Conservation (phyloP, 306 rosid species). For the Neltuma alba region DNA sequence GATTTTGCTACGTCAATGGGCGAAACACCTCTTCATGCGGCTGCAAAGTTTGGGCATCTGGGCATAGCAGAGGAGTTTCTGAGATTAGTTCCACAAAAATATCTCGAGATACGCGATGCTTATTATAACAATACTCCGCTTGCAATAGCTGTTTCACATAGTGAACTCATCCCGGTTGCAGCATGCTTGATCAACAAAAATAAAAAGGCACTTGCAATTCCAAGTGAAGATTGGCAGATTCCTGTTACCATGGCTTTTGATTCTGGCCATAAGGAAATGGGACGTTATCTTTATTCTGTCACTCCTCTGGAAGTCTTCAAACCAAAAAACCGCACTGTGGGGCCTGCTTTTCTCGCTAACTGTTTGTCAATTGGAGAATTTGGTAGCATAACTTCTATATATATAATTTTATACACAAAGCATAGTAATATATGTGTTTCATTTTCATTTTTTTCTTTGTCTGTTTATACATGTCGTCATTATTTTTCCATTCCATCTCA, state of each 20-base stretch:
- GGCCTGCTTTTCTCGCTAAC: background rate
- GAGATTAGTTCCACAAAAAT: background rate
- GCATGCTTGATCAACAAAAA: too few species aligned
- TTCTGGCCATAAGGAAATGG: background rate
- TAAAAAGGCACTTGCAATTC: too few species aligned
- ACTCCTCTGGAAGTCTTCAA: background rate
- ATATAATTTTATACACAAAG: too few species aligned
- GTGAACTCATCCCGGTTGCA: too few species aligned
- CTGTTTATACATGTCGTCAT: too few species aligned
- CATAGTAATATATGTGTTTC: too few species aligned
- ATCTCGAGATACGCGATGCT: background rate
- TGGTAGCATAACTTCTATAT: background rate
- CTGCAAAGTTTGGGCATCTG: background rate
- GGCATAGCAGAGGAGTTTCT: background rate
- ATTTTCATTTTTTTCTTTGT: too few species aligned
- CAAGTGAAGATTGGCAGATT: too few species aligned
- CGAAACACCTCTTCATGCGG: background rate
- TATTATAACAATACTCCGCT: too few species aligned
- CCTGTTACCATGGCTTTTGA: background rate
- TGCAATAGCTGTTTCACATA: too few species aligned
- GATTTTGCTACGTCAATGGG: rapidly evolving
- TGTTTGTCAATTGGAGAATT: background rate
- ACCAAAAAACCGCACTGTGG: background rate
- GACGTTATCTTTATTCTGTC: too few species aligned
- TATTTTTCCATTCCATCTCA: background rate